Base-by-base conservation (phyloP, 257 asterid genomes). In the Fraxinus excelsior region DNA sequence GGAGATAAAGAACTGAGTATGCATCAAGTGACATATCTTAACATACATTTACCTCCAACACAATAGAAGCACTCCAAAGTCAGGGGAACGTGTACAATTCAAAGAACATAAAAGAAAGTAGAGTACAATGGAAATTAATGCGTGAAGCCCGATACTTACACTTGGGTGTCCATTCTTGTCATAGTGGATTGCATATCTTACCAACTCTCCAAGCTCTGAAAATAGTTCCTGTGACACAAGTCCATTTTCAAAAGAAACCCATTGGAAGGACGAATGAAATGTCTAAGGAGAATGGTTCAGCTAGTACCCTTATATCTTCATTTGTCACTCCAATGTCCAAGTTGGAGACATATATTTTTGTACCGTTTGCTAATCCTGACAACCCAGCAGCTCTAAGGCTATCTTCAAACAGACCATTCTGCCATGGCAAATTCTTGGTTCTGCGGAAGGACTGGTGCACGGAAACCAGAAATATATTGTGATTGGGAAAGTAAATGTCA, bases 231-330 rank as follows among this genome's bases (percentile, higher is more conserved):
- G 97, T 80, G 81, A 77, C 23, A 82, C 46, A 91, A 84, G 83
- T 38, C 81, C 78, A 75, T 72, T 79, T 79, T 83, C 88, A 80
- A 70, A 74, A 83, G 75, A 76, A 80, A 75, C 73, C 76, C 83
- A 79, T 67, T 56, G 72, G 67, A 82, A 82, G 84, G 81, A 79
- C 69, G 76, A 82, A 62, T 62, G 34, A 62, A 62, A 62, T 62
- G 35, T 62, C n/a, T 35, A 62, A 84, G 81, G 29, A 72, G 67
- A 78, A 77, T 58, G 19, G 81, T 81, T 77, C 79, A 75, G 76
- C 38, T 53, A 11, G 83, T 94, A 94, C 98, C 98, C 97, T 92
- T 86, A 94, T 94, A 80, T 94, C 98, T 79, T 92, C 94, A 78
- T 80, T 92, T 44, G 98, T 83, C 71, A 94, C 98, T 67, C 98